Evolutionary conservation across 2,329 filamentous ascomycete species (phyloP), one percentile per base, ranked within the genome.

Genomic region (Nemania bipapillata): DNA sequence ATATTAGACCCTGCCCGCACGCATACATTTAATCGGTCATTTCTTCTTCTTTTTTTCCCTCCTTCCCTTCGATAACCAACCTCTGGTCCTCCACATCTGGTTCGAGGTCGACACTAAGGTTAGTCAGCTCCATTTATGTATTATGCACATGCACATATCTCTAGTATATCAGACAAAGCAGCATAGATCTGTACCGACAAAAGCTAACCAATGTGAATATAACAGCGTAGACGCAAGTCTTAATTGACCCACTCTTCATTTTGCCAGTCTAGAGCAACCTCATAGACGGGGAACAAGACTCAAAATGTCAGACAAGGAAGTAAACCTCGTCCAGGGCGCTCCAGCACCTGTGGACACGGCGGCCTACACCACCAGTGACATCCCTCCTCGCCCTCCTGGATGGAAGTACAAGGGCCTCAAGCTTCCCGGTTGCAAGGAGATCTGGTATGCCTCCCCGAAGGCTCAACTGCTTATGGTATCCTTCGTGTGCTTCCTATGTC

Each of bases 401-500:
- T 93, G 91, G 91, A 90, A 89, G 81, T 93, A 94, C 84, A 89
- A 86, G 76, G 83, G 84, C 56, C 76, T 88, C 75, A 85, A 83
- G 65, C 67, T 93, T 65, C 85, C 86, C 20, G 62, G 65, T 7
- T 81, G 83, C 57, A 80, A 81, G 66, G 84, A 85, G 72, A 68
- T 91, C 7, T 92, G 89, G 85, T 94, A 91, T 78, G 92, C 92
- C 24, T 92, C 91, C 65, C 92, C 92, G 12, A 87, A 89, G 75
- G 80, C 89, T 55, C 92, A 94, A 81, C 85, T 94, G 40, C 75
- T 91, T 70, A 86, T 94, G 84, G 90, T 94, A 63, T 85, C 89
- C 24, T 83, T 91, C 68, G 89, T 91, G 57, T 91, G 89, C 77
- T 91, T 92, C 83, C 78, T 92, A 69, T 92, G 90, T 77, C 90